Evolutionary conservation across 1,139 yeast genomes (phyloP), one percentile per base, ranked within the genome.

Genomic region (Magnusiomyces tetraspermus): DNA sequence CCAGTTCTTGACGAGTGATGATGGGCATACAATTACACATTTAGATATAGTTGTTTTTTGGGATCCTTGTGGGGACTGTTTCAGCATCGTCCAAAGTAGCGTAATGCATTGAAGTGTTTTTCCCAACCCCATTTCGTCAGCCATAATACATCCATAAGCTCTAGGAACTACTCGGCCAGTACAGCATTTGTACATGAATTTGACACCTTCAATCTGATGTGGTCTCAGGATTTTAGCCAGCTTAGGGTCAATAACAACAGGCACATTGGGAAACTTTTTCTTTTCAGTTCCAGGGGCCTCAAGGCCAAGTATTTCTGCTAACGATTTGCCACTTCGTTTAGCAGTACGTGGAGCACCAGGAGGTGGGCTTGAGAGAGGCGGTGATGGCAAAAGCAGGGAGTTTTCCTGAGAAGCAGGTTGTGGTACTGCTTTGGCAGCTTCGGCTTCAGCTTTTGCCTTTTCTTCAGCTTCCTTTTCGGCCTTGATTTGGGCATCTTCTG

Each of bases 121-220:
- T 26, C 98, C 98, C 46, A 92, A 75, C 1, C 98, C 98, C 98
- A 92, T 92, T 70, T 89, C 99, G 71, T 92, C 99, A 0, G 99
- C 99, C 98, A 92, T 92, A 52, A 92, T 94, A 66, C 98, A 92
- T 0, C 99, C 99, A 64, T 84, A 82, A 0, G 97, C 97, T 44
- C 82, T 76, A 1, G 89, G 80, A 63, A 89, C 95, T 28, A 88
- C 77, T 46, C 90, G 70, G 0, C 99, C 98, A 0, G 97, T 78
- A 0, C 95, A 88, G 67, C 97, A 90, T 55, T 92, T 72, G 64
- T 89, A 92, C 55, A 92, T 71, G 65, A 92, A 92, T 66, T 86
- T 79, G 36, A 92, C 97, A 58, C 99, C 99, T 54, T 92, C 96
- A 2, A 92, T 82, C 67, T 92, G 99, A 74, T 92, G 99, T 0